These are phyloP conservation scores for Sutorius eximius DNA, from an alignment of 1,284 basidiomycete species.

Conservation along the genomic window DNA sequence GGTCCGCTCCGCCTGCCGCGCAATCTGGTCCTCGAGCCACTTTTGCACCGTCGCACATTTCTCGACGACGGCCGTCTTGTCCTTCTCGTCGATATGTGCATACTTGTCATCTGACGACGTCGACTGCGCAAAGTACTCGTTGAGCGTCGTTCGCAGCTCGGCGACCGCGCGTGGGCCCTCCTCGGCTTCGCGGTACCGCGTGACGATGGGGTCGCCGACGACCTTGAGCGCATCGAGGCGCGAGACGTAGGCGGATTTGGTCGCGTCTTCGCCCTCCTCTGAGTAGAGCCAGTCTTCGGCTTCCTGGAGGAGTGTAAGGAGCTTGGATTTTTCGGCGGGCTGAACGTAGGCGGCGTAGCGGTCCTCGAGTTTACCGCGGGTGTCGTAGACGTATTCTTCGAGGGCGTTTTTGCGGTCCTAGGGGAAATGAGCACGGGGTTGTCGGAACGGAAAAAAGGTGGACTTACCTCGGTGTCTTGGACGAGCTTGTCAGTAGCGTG, in stretches of 20 bases:
- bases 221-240: slow-evolving; percentile 79
- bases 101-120: slow-evolving; percentile 82
- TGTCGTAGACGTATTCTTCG: slow-evolving; percentile 97
- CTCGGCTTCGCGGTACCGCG: slow-evolving; percentile 80
- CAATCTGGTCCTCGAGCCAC: slow-evolving; percentile 91
- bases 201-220: slow-evolving; percentile 81
- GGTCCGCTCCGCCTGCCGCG: slow-evolving; percentile 79
- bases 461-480: slow-evolving; percentile 84
- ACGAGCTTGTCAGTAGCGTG: slow-evolving; percentile 90
- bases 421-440: background rate
- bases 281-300: slow-evolving; percentile 95
- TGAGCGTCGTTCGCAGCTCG: slow-evolving; percentile 81
- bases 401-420: slow-evolving; percentile 95
- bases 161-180: slow-evolving; percentile 72
- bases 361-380: slow-evolving; percentile 86
- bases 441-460: background rate
- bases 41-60: slow-evolving; percentile 81
- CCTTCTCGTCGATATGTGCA: slow-evolving; percentile 85
- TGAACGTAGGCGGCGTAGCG: slow-evolving; percentile 77
- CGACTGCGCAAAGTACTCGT: slow-evolving; percentile 79
- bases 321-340: slow-evolving; percentile 71
- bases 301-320: slow-evolving; percentile 67
- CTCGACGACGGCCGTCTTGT: slow-evolving; percentile 82
- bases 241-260: slow-evolving; percentile 85
- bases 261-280: slow-evolving; percentile 92